Conservation (phyloP, 345 rosid species). For the Passiflora organensis region DNA sequence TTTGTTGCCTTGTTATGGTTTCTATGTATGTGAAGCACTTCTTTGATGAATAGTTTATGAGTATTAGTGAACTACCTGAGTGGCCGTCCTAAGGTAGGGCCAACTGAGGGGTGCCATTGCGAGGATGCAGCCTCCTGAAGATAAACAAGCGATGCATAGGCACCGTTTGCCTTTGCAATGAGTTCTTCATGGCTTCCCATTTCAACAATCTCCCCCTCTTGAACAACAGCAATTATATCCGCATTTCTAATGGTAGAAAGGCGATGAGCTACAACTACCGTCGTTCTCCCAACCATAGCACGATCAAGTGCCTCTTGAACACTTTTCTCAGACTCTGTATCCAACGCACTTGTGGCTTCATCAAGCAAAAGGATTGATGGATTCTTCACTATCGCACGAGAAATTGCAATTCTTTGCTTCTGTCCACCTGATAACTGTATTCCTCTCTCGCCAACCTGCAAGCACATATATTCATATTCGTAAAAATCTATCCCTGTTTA, state of each 20-base stretch:
- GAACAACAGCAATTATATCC: constrained; percentile 77
- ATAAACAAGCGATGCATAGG: constrained; percentile 67
- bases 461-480: neutral
- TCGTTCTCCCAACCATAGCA: too few species aligned
- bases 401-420: too few species aligned
- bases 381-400: constrained; percentile 87
- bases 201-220: constrained; percentile 81
- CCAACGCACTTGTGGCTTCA: constrained; percentile 95
- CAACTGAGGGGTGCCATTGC: constrained; percentile 59
- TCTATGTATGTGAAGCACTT: too few species aligned
- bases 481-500: neutral
- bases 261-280: constrained; percentile 87
- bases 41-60: too few species aligned
- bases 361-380: constrained; percentile 84
- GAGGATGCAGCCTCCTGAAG: constrained; percentile 65
- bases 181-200: constrained; percentile 87
- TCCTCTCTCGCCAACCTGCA: constrained; percentile 91
- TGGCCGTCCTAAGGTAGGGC: constrained; percentile 50
- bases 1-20: too few species aligned
- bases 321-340: constrained; percentile 90
- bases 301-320: constrained; percentile 94
- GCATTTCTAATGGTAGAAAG: constrained; percentile 89
- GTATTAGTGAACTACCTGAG: constrained; percentile 44
- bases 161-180: constrained; percentile 51
- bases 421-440: constrained; percentile 93